Base-by-base conservation (phyloP, 768 basidiomycete species). In the Coprinopsis cinerea region DNA sequence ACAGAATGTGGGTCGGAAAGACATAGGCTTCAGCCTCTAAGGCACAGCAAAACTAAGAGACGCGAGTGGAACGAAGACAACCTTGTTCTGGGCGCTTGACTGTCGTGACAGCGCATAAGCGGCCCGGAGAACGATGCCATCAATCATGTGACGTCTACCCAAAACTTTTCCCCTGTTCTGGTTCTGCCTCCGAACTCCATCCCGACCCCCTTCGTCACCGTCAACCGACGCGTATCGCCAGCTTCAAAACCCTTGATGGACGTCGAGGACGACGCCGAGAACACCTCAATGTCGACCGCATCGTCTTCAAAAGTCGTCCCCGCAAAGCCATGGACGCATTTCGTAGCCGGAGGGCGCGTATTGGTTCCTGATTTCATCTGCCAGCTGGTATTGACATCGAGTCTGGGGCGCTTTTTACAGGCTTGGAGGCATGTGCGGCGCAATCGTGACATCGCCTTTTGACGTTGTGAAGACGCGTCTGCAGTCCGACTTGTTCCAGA, bases 401-500 rank as follows among this genome's bases (percentile, higher is more conserved):
- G 20, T 27, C 34, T 24, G 6, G 15, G 27, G 24, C 54, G 51
- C n/a, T n/a, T n/a, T n/a, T 53, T 32, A 25, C 18, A 97, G 95
- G 18, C 71, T 97, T 15, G 96, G 95, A 22, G 96, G 94, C 34
- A 95, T 98, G 93, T 91, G 91, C 61, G 96, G 95, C 27, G 93
- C 93, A 15, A 87, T 96, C 52, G 85, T 97, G 2, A 99, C 96
- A 0, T 92, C 92, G 37, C 95, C 96, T 0, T 95, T 99, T 59
- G 96, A 99, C 66, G 92, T 99, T 26, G 93, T 98, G 54, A 98
- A 97, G 71, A 99, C 96, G 36, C 85, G 96, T 2, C 73, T 98
- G 5, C 96, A 99, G 68, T 95, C 92, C 1, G 84, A 84, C 66
- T 71, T 97, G 18, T 96, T 93, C 50, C 66, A 67, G 1, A 64